Evolutionary conservation across 2,329 filamentous ascomycete species (phyloP).

Genomic region (Alternaria rosae): DNA sequence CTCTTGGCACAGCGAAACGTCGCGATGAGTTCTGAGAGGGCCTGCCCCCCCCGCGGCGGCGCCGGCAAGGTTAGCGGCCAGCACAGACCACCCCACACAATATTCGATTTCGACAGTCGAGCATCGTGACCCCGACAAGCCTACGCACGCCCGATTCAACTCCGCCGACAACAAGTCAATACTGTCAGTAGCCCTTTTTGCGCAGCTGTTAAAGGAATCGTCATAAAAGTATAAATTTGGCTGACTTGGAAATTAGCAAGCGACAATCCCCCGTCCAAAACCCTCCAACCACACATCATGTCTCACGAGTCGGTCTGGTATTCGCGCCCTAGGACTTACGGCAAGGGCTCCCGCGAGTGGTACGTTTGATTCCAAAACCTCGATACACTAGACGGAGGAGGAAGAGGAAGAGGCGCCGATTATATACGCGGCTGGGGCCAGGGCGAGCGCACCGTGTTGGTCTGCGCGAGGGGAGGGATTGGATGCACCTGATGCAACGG

Average conservation of each 20-base stretch:
- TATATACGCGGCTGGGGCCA: background rate
- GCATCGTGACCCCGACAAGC: slow-evolving; percentile 13
- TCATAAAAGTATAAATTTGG: background rate
- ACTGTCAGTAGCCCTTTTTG: slow-evolving; percentile 4
- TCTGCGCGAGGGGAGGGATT: background rate
- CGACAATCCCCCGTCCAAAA: slow-evolving; percentile 10
- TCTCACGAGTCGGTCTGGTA: slow-evolving; percentile 98
- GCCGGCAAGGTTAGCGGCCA: slow-evolving; percentile 1
- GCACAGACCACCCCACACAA: slow-evolving; percentile 18
- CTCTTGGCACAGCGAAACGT: slow-evolving; percentile 11
- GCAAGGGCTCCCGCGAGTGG: slow-evolving; percentile 94
- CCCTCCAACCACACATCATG: slow-evolving; percentile 65
- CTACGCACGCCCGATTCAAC: slow-evolving; percentile 15
- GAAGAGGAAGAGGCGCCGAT: background rate
- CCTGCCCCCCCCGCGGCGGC: background rate
- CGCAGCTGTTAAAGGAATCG: background rate
- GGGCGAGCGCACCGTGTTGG: slow-evolving; percentile 31
- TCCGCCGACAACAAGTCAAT: slow-evolving; percentile 16
- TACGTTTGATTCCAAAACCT: slow-evolving; percentile 61
- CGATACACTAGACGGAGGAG: background rate
- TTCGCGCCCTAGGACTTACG: slow-evolving; percentile 95
- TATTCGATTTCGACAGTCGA: slow-evolving; percentile 11
- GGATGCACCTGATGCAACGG: slow-evolving; percentile 1
- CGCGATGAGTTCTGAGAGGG: slow-evolving; percentile 4
- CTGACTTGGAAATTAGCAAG: slow-evolving; percentile 2